Base-by-base conservation (phyloP, 2,329 filamentous ascomycete genomes). In the Diplocarpon rosae region DNA sequence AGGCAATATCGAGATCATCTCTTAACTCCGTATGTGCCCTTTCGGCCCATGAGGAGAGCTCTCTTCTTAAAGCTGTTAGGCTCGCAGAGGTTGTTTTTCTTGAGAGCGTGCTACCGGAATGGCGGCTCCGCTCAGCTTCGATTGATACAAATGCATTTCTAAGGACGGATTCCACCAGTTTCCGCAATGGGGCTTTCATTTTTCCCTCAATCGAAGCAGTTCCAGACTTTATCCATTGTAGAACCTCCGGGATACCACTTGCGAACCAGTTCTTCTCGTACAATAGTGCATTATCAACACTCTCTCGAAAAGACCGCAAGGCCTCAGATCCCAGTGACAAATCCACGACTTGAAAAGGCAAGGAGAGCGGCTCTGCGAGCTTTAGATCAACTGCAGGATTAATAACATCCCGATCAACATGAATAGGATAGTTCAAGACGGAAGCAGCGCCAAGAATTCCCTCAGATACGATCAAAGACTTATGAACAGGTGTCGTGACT, bases 401-500 rank as follows among this genome's bases (percentile, higher is more conserved):
- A 56, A 74, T 73, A 49, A 64, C 66, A 43, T 64, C 64, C 48
- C 58, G 51, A 53, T 58, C 50, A 24, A 44, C 17, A 42, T 49
- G 39, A 54, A 37, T 67, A 59, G 62, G 63, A 73, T 8, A 67
- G 58, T 49, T 48, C 34, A 72, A 62, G 6, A 76, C 54, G 1
- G 72, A 68, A 5, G 80, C 69, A 1, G 83, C 76, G 7, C 83
- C 86, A 42, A 75, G 67, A 2, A 94, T 65, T 0, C 86, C 88
- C 39, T 85, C 73, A 0, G 78, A 80, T 8, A 94, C 73, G 9
- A 95, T 56, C 13, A 95, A 65, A 1, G 82, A 78, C 59, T 81
- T 85, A 60, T 96, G 90, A 1, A 95, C 87, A 0, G 90, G 89
- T 36, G 86, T 87, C 6, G 79, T 77, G 34, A 92, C 71, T 13